These are phyloP conservation scores for Chaetomiaceae sp. DNA, from an alignment of 2,329 filamentous ascomycete genomes.

Conservation along the genomic window DNA sequence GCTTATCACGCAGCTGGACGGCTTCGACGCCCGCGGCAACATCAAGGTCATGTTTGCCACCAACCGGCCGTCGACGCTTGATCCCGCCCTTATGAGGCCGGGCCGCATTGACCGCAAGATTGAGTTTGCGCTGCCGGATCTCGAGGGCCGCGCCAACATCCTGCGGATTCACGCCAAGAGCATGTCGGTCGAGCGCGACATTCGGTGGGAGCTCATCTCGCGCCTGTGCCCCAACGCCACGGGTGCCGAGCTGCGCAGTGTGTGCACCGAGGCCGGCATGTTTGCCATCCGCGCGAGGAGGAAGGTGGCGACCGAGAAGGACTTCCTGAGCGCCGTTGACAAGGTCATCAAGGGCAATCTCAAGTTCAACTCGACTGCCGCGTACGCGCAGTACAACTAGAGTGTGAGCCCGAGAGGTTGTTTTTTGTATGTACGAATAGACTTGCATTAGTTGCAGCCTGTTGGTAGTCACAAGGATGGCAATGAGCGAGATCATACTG, in stretches of 20 bases:
- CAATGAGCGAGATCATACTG: not conserved
- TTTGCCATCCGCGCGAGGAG: constrained; percentile 90
- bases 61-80: constrained; percentile 90
- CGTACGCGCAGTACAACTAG: constrained; percentile 99
- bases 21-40: constrained; percentile 93
- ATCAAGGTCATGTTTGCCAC: constrained; percentile 99
- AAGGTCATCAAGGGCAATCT: constrained; percentile 99
- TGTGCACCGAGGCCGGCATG: constrained; percentile 98
- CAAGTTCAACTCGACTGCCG: constrained; percentile 98
- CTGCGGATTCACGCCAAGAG: constrained; percentile 98
- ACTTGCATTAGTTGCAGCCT: not conserved
- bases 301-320: constrained; percentile 98
- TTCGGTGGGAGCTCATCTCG: constrained; percentile 97
- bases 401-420: constrained; percentile 13
- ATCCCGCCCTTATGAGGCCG: constrained; percentile 95
- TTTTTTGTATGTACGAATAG: constrained; percentile 21
- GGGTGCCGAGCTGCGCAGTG: constrained; percentile 90
- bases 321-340: constrained; percentile 95
- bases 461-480: constrained; percentile 1
- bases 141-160: constrained; percentile 96
- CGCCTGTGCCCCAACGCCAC: constrained; percentile 96
- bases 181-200: constrained; percentile 98
- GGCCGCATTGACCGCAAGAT: constrained; percentile 98
- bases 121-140: constrained; percentile 94
- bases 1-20: constrained; percentile 92